Percentiles rank a stretch among this genome's conserved stretches.
Conservation (phyloP, 208 protist species). For the Tritrichomonas musculus region DNA sequence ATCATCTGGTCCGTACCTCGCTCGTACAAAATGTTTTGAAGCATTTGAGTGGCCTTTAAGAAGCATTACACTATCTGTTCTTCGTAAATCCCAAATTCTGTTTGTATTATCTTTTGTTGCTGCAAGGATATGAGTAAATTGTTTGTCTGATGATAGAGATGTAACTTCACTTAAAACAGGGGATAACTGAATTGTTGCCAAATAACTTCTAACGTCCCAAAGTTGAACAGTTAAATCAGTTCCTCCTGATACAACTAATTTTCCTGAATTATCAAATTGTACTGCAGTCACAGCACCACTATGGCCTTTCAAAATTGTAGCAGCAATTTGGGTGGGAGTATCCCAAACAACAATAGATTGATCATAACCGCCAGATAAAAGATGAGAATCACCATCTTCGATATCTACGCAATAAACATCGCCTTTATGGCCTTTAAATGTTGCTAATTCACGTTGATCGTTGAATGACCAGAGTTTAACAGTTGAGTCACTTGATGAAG, state of each 20-base stretch:
- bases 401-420: background rate
- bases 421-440: background rate
- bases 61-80: background rate
- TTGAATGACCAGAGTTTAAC: background rate
- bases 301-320: background rate
- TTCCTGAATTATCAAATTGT: background rate
- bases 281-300: background rate
- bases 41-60: background rate
- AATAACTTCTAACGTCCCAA: slow-evolving; percentile 1
- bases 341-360: background rate
- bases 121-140: background rate
- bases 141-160: background rate
- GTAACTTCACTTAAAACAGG: background rate
- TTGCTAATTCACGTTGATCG: background rate
- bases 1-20: background rate
- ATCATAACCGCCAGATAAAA: background rate
- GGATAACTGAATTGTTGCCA: background rate
- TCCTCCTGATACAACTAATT: background rate
- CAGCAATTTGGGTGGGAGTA: background rate
- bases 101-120: background rate
- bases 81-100: slow-evolving; percentile 22
- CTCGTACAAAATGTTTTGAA: background rate
- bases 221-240: background rate
- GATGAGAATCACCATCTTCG: background rate
- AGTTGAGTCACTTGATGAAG: background rate